Conservation (phyloP, 257 asterid species). For the Gentiana straminea region DNA sequence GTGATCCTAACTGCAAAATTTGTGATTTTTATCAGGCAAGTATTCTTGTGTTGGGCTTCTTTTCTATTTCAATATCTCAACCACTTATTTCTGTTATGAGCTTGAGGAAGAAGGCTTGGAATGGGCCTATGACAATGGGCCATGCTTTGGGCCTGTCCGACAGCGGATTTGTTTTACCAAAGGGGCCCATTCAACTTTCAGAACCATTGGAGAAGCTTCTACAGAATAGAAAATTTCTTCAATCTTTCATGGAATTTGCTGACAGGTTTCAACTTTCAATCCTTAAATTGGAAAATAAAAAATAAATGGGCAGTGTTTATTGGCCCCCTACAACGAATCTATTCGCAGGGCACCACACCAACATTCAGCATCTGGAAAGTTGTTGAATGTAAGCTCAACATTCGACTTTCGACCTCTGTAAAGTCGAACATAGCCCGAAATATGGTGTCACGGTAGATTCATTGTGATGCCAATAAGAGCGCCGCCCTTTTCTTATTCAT, state of each 20-base stretch:
- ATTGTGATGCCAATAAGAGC: not conserved
- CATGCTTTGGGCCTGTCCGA: constrained; percentile 61
- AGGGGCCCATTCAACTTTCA: constrained; percentile 2
- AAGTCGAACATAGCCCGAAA: no score
- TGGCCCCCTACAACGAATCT: no score
- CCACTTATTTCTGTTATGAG: constrained; percentile 68
- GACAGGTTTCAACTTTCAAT: constrained; percentile 36
- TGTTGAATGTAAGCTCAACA: not conserved
- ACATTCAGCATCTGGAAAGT: not conserved
- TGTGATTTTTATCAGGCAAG: constrained; percentile 42
- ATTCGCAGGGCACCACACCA: no score
- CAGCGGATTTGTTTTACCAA: constrained; percentile 22
- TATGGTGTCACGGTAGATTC: no score
- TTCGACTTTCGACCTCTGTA: no score
- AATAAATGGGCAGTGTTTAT: no score
- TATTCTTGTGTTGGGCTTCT: constrained; percentile 60
- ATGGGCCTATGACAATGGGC: constrained; percentile 51
- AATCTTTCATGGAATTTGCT: constrained; percentile 70
- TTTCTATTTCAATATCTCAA: constrained; percentile 60
- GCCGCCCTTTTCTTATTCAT: no score
- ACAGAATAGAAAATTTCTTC: constrained; percentile 48
- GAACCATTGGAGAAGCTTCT: constrained; percentile 78
- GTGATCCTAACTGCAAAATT: not conserved
- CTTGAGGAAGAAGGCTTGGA: constrained; percentile 39
- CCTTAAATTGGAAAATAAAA: no score